Base-by-base conservation (phyloP, 1,284 basidiomycete genomes). In the Ganoderma lucidum region DNA sequence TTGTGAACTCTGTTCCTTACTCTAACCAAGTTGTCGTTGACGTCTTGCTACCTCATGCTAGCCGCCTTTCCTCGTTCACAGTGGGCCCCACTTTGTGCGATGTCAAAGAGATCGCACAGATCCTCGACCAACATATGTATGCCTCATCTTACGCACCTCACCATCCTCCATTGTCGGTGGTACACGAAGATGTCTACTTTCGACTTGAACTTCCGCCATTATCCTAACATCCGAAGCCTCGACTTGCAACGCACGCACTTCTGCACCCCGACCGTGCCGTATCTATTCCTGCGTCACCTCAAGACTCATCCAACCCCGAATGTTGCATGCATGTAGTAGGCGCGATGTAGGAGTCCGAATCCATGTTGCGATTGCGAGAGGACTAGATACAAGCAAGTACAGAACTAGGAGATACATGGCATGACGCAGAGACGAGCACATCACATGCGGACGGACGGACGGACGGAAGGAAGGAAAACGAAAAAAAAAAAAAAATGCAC, bases 331-430 rank as follows among this genome's bases (percentile, higher is more conserved):
- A n/a, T n/a, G n/a, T n/a, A n/a, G n/a, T n/a, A n/a, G n/a, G n/a
- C n/a, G n/a, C n/a, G n/a, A n/a, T n/a, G n/a, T 28, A 51, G 23
- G 4, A 51, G 48, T 51, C 48, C 23, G 23, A 12, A 51, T 51
- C 48, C 53, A 17, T 56, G 23, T 56, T 35, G 53, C 28, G 28
- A 35, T 56, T 35, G 53, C 30, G 30, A 53, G 53, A 56, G 14
- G 30, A 17, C 30, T 56, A 56, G 53, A 56, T 56, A 32, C 53
- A 56, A 35, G 53, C 32, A 32, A 32, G 53, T 56, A 56, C 53
- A 23, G 35, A 48, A 63, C 62, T 63, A 63, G 23, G 62, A 32
- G 62, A 63, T 63, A 63, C 62, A 63, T 44, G 41, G 62, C 62
- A 63, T 53, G 62, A n/a, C n/a, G n/a, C 45, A 63, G 32, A 45